Evolutionary conservation across 176 grass and related monocot genomes (phyloP), one percentile per base, ranked within the genome.

Genomic region (Carex cristatella): DNA sequence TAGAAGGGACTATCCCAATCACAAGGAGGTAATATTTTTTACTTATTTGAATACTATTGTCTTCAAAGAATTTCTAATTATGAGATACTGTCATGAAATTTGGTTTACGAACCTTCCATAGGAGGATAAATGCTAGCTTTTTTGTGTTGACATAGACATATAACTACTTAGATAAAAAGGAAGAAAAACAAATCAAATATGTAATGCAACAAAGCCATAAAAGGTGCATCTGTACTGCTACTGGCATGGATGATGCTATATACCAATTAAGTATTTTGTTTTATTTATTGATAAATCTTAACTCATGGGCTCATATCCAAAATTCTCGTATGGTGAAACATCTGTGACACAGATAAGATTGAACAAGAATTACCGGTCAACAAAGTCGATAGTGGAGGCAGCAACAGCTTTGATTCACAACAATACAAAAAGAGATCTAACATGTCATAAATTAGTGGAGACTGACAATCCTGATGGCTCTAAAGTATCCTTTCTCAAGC

Each of bases 351-450:
- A 98, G 95, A 82, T 98, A 87, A 98, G 88, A 80, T 88, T 94
- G 73, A 98, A 87, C 61, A 98, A 94, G 82, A 98, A 98, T 79
- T 98, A 98, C 57, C 87, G 95, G 23, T 98, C 95, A 69, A 93
- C 95, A 84, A 58, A 87, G 65, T 90, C 79, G 60, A 98, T 98
- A 82, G 92, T 98, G 83, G 92, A 98, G 89, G 95, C 95, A 85
- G 92, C 95, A 81, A 92, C 92, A 62, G 62, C 92, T 88, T 88
- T 98, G 80, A 98, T 98, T 88, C 87, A 82, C 79, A 94, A 98
- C 60, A 98, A 98, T 85, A 89, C 84, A 53, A 94, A 93, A 79
- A 83, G 83, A 3, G 72, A 71, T 84, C 83, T 83, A 65, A 27
- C 15, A 16, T 67, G 84, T 82, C 87, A 85, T 74, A 93, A 94